These are phyloP conservation scores for Lentinus tigrinus DNA, from an alignment of 768 basidiomycete genomes.

Conservation along the genomic window DNA sequence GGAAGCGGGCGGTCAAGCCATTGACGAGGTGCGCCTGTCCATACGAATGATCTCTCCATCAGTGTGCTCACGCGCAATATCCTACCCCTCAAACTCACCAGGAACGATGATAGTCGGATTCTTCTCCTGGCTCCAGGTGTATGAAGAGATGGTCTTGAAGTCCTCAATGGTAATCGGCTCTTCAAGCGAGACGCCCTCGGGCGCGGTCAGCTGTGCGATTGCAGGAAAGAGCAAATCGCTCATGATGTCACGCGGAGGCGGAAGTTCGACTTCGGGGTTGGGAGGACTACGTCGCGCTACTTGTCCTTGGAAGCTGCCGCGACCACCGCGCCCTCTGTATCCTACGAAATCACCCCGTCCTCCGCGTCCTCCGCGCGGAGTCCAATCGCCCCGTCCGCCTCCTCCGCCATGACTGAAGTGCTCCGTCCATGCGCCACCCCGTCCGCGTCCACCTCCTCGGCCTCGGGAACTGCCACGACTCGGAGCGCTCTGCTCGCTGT, in stretches of 20 bases:
- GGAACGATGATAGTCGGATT: slow-evolving; percentile 53
- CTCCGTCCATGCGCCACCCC: neutral
- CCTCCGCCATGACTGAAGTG: too few species aligned
- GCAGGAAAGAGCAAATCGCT: slow-evolving; percentile 7
- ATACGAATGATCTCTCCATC: neutral
- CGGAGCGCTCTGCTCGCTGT: neutral
- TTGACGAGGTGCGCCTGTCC: slow-evolving; percentile 54
- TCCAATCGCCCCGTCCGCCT: too few species aligned
- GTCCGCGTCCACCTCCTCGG: neutral
- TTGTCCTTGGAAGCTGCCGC: neutral
- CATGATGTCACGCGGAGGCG: slow-evolving; percentile 13
- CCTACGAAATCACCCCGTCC: neutral
- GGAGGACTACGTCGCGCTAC: neutral
- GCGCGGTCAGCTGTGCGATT: neutral
- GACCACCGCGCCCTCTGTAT: neutral
- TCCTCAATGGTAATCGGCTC: slow-evolving; percentile 22
- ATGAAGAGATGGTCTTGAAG: slow-evolving; percentile 46
- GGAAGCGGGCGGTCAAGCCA: slow-evolving; percentile 52
- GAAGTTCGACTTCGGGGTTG: neutral
- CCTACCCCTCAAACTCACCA: too few species aligned
- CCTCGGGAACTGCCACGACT: neutral
- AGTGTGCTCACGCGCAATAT: too few species aligned
- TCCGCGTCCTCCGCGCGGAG: too few species aligned
- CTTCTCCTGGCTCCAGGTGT: slow-evolving; percentile 46
- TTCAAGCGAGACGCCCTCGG: neutral